Evolutionary conservation across 106 monocot species (phyloP).

Genomic region (Agapanthus africanus): DNA sequence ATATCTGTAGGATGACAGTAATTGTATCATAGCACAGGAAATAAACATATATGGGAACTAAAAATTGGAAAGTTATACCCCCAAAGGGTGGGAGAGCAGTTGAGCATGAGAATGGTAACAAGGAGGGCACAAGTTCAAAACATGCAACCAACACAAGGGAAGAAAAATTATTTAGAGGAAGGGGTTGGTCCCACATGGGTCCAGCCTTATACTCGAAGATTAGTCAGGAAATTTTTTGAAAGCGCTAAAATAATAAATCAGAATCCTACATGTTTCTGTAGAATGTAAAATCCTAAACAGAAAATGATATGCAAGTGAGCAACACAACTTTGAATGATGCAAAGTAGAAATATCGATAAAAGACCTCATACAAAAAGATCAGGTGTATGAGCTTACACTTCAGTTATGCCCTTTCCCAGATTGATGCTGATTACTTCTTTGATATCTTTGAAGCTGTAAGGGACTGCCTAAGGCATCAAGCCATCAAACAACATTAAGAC

Average conservation of each 20-base stretch:
- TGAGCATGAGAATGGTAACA: too few species aligned
- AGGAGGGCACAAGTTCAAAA: too few species aligned
- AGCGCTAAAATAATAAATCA: not conserved
- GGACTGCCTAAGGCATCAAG: slow-evolving; percentile 52
- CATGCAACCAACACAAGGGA: too few species aligned
- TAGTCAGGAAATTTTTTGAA: not conserved
- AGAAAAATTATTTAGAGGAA: too few species aligned
- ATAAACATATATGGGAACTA: not conserved
- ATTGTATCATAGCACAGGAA: not conserved
- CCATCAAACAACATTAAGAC: not conserved
- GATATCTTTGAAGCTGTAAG: slow-evolving; percentile 56
- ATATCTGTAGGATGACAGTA: not conserved
- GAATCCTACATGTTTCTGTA: not conserved
- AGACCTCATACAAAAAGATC: not conserved
- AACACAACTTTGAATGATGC: not conserved
- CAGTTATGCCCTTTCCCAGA: slow-evolving; percentile 55
- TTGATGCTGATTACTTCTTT: slow-evolving; percentile 57
- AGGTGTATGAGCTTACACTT: slow-evolving; percentile 49
- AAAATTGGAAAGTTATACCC: too few species aligned
- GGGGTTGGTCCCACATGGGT: too few species aligned
- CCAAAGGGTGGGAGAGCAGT: too few species aligned
- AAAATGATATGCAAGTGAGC: too few species aligned
- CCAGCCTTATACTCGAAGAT: too few species aligned
- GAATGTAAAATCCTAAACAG: not conserved
- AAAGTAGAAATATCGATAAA: not conserved